Conservation (phyloP, 148 eudicot genomes). For the Fagopyrum tataricum region DNA sequence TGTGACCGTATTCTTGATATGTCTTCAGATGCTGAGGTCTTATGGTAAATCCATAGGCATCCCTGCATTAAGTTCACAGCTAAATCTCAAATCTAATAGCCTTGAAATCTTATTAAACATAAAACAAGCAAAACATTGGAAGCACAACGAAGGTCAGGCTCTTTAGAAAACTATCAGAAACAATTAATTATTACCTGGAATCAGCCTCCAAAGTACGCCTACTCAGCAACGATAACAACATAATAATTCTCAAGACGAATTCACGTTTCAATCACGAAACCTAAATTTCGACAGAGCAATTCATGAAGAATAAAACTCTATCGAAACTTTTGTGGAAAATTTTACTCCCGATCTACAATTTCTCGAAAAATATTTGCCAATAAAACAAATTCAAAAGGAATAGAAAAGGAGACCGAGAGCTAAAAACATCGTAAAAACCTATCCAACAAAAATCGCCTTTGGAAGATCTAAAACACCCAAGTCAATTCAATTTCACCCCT, state of each 20-base stretch:
- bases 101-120: background rate
- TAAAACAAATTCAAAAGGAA: background rate
- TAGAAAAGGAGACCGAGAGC: slow-evolving; percentile 11
- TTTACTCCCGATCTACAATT: slow-evolving; percentile 13
- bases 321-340: background rate
- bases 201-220: slow-evolving; percentile 77
- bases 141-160: background rate
- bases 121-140: background rate
- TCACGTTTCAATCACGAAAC: slow-evolving; percentile 9
- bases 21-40: slow-evolving; percentile 15
- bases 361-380: background rate
- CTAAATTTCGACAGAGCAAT: slow-evolving; percentile 10
- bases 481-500: slow-evolving; percentile 3
- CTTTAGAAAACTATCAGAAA: background rate
- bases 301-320: slow-evolving; percentile 5
- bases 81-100: background rate
- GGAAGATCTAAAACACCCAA: slow-evolving; percentile 3
- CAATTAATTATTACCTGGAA: slow-evolving; percentile 54
- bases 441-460: background rate
- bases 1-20: slow-evolving; percentile 10
- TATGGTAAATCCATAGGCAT: slow-evolving; percentile 14
- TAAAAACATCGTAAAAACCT: background rate
- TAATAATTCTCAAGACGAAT: slow-evolving; percentile 11
- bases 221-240: slow-evolving; percentile 55
- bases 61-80: slow-evolving; percentile 10